Evolutionary conservation across 1,284 basidiomycete genomes (phyloP).

Genomic region (Testicularia cyperi): DNA sequence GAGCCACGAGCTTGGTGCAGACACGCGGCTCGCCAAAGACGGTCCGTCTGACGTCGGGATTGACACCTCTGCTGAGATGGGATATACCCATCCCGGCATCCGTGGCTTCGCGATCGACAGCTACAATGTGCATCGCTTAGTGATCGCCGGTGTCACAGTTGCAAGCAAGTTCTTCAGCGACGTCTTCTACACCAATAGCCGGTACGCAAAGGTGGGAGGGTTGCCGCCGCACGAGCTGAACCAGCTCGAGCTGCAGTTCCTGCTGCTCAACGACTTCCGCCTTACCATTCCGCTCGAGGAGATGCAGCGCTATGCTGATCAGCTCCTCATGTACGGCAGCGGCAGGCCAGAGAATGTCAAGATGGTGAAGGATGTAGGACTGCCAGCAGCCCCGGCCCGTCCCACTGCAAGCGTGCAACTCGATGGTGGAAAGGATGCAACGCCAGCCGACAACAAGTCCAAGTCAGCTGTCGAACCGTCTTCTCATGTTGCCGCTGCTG

Average conservation of each 20-base stretch:
- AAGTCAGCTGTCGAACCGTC: too few species aligned
- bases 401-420: neutral
- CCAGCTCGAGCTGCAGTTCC: constrained; percentile 92
- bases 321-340: constrained; percentile 67
- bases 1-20: neutral
- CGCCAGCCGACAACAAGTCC: too few species aligned
- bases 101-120: constrained; percentile 90
- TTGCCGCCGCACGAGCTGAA: constrained; percentile 91
- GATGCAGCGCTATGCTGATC: constrained; percentile 92
- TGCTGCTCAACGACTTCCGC: constrained; percentile 91
- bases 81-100: constrained; percentile 44
- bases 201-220: constrained; percentile 97
- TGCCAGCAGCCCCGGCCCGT: neutral
- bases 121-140: constrained; percentile 91
- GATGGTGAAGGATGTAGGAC: constrained; percentile 11
- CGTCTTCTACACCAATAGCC: constrained; percentile 98
- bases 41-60: constrained; percentile 1
- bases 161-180: constrained; percentile 98
- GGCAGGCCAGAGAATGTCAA: constrained; percentile 29
- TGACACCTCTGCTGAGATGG: neutral
- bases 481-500: too few species aligned
- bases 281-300: constrained; percentile 84
- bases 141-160: constrained; percentile 96
- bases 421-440: neutral
- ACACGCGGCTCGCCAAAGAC: neutral